Evolutionary conservation across 345 rosid genomes (phyloP).

Genomic region (Gossypium mustelinum): DNA sequence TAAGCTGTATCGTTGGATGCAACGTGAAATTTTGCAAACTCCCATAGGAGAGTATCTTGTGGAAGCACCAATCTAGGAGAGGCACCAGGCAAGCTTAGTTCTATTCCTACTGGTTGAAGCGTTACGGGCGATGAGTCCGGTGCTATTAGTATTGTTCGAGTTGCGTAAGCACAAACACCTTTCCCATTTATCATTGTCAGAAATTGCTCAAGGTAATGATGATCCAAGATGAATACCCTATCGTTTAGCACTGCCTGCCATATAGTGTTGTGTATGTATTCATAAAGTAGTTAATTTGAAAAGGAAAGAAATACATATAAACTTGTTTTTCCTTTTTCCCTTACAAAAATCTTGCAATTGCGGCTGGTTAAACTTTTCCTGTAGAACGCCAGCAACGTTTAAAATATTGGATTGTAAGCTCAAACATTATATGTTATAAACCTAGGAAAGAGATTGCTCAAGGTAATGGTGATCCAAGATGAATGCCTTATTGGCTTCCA

Average conservation of each 20-base stretch:
- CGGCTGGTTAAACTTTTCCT: fast-evolving
- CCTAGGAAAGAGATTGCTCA: no score
- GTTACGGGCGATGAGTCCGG: not conserved
- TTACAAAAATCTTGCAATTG: no score
- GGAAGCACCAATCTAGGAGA: not conserved
- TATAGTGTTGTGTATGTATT: no score
- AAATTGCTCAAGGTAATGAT: slow-evolving; percentile 58
- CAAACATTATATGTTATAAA: no score
- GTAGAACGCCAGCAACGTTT: no score
- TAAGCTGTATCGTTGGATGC: slow-evolving; percentile 53
- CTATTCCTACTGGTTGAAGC: slow-evolving; percentile 51
- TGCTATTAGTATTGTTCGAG: slow-evolving; percentile 37
- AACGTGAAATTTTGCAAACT: slow-evolving; percentile 58
- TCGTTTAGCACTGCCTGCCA: not conserved
- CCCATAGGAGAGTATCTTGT: slow-evolving; percentile 24
- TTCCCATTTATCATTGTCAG: slow-evolving; percentile 32
- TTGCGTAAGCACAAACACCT: slow-evolving; percentile 52
- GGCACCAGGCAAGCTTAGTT: slow-evolving; percentile 42
- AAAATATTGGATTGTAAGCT: no score
- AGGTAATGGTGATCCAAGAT: no score
- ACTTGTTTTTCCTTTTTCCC: no score
- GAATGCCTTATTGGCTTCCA: no score
- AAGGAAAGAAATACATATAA: no score
- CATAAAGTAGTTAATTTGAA: no score
- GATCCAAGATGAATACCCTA: slow-evolving; percentile 50